A percentile compares a stretch with the other conserved stretches of the same genome.
These are phyloP conservation scores for Aureobasidium sp. DNA, from an alignment of 2,329 filamentous ascomycete species.

Conservation along the genomic window DNA sequence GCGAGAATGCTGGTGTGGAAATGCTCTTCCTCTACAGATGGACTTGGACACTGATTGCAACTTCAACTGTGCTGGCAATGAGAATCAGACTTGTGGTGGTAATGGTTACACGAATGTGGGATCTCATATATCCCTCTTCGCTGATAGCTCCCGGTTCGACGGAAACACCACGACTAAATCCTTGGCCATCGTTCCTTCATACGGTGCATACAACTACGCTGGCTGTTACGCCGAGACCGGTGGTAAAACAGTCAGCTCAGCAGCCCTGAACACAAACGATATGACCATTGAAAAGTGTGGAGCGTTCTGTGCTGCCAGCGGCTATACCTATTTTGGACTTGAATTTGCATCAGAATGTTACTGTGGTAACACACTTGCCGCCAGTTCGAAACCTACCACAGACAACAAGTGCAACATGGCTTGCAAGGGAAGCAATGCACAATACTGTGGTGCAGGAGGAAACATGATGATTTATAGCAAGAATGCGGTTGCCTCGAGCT, in stretches of 20 bases:
- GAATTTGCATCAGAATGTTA: constrained; percentile 44
- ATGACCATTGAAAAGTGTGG: constrained; percentile 35
- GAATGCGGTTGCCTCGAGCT: no score
- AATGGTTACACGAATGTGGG: no score
- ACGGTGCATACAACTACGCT: no score
- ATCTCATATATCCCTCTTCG: no score
- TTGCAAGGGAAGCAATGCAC: constrained; percentile 30
- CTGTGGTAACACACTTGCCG: constrained; percentile 30
- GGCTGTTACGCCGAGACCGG: constrained; percentile 35
- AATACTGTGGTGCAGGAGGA: constrained; percentile 35
- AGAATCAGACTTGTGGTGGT: neutral
- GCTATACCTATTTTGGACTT: constrained; percentile 43
- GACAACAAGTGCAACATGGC: constrained; percentile 32
- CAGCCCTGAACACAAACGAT: constrained; percentile 24
- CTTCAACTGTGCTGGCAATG: neutral
- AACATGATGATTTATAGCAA: constrained; percentile 34
- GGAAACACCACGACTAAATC: no score
- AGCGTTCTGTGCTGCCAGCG: constrained; percentile 29
- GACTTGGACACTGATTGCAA: neutral
- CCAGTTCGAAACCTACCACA: constrained; percentile 23
- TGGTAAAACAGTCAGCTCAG: no score
- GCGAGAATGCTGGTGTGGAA: neutral
- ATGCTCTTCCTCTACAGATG: neutral
- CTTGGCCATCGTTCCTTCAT: no score
- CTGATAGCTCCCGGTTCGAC: no score